Conservation (phyloP, 2,329 filamentous ascomycete species). For the Alternaria triticimaculans region DNA sequence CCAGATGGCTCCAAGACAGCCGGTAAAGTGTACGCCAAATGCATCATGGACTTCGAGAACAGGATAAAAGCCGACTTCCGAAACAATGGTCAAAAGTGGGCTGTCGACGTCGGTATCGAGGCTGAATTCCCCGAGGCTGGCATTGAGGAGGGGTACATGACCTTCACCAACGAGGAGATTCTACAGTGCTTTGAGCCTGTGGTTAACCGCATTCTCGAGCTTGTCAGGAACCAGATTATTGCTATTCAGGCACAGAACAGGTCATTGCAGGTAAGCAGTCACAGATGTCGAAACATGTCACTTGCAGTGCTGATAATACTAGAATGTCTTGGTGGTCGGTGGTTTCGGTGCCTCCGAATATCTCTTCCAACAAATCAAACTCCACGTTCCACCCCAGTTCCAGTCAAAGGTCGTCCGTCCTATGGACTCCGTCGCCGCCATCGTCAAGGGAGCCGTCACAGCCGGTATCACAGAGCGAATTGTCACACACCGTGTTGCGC, state of each 20-base stretch:
- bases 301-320: conserved; percentile 32
- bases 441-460: conserved; percentile 97
- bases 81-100: conserved; percentile 99
- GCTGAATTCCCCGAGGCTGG: conserved; percentile 96
- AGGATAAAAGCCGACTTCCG: conserved; percentile 99
- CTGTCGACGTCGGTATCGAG: conserved; percentile 97
- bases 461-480: conserved; percentile 97
- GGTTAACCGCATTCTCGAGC: conserved; percentile 93
- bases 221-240: conserved; percentile 98
- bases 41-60: conserved; percentile 99
- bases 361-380: conserved; percentile 98
- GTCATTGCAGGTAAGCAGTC: conserved; percentile 72
- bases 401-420: conserved; percentile 97
- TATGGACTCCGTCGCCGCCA: conserved; percentile 98
- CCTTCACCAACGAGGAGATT: conserved; percentile 98
- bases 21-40: conserved; percentile 98
- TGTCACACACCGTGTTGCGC: conserved; percentile 94
- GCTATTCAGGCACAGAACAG: conserved; percentile 98
- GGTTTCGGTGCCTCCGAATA: conserved; percentile 99
- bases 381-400: conserved; percentile 97
- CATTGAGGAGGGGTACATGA: conserved; percentile 99
- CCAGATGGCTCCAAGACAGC: conserved; percentile 96
- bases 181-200: conserved; percentile 98
- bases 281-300: neutral
- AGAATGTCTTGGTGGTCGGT: conserved; percentile 95